A percentile compares a stretch with the other conserved stretches of the same genome.
These are phyloP conservation scores for Arctium minus DNA, from an alignment of 129 eudicot species.

Conservation along the genomic window DNA sequence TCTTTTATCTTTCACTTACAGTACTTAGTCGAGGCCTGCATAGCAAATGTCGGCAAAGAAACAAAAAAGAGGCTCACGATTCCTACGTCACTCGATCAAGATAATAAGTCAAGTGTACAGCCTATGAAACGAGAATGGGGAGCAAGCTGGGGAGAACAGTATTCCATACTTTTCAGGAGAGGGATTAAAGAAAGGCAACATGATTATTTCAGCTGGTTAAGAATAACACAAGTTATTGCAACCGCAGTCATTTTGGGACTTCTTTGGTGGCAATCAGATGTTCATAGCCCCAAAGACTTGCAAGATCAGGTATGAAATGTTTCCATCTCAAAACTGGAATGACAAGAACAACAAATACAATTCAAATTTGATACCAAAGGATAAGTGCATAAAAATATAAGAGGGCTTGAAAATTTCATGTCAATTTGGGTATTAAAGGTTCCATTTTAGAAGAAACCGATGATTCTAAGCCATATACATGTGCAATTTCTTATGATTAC, in stretches of 20 bases:
- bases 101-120: conserved; percentile 36
- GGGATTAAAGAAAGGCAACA: conserved; percentile 52
- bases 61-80: conserved; percentile 63
- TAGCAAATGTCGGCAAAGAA: conserved; percentile 60
- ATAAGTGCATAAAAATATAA: too few relatives aligned
- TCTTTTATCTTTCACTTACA: conserved; percentile 6
- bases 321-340: not conserved
- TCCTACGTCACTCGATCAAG: conserved; percentile 53
- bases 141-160: conserved; percentile 50
- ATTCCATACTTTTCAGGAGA: conserved; percentile 36
- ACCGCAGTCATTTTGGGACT: conserved; percentile 52
- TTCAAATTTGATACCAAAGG: not conserved
- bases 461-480: not conserved
- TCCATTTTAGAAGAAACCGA: too few relatives aligned
- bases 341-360: not conserved
- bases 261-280: conserved; percentile 52
- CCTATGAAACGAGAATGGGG: conserved; percentile 51
- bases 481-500: not conserved
- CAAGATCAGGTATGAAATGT: conserved; percentile 62
- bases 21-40: conserved; percentile 93
- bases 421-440: too few relatives aligned
- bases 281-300: conserved; percentile 42
- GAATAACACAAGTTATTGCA: conserved; percentile 43
- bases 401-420: too few relatives aligned
- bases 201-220: conserved; percentile 49